Percentiles rank a stretch among this genome's conserved stretches.
Evolutionary conservation across 306 rosid genomes (phyloP).

Genomic region (Clitoria ternatea): DNA sequence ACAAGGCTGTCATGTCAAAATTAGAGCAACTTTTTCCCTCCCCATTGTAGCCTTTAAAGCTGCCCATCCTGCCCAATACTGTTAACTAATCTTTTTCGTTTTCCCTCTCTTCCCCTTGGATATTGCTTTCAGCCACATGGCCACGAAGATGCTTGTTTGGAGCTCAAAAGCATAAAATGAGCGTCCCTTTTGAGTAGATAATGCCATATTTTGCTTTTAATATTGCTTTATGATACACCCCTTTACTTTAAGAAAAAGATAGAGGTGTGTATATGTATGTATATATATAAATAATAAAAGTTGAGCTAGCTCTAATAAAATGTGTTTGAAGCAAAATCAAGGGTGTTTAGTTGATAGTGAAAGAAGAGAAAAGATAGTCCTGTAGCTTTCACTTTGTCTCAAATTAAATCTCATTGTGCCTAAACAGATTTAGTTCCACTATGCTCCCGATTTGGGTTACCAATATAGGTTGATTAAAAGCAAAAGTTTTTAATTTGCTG

Average conservation of each 20-base stretch:
- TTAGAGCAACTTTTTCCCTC: conserved; percentile 74
- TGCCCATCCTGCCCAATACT: conserved; percentile 59
- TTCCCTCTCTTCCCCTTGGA: conserved; percentile 35
- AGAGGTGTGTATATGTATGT: conserved; percentile 17
- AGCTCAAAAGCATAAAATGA: conserved; percentile 86
- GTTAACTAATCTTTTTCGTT: conserved; percentile 34
- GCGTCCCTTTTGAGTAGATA: conserved; percentile 98
- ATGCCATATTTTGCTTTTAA: conserved; percentile 98
- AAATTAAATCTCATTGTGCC: conserved; percentile 46
- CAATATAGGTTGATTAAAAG: too few species aligned
- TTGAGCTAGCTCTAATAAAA: conserved; percentile 45
- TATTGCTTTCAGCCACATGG: conserved; percentile 93
- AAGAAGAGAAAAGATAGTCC: conserved; percentile 42
- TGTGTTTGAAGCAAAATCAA: conserved; percentile 38
- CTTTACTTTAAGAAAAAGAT: conserved; percentile 89
- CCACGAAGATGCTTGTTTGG: conserved; percentile 92
- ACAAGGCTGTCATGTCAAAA: conserved; percentile 93
- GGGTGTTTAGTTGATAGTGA: conserved; percentile 37
- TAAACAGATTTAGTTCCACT: conserved; percentile 33
- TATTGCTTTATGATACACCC: conserved; percentile 68
- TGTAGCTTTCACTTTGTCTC: conserved; percentile 48
- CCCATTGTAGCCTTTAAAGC: conserved; percentile 55
- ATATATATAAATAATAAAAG: too few species aligned
- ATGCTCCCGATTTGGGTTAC: too few species aligned
- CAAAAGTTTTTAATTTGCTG: too few species aligned